Evolutionary conservation across 148 eudicot genomes (phyloP).

Genomic region (Amaranthus cruentus): DNA sequence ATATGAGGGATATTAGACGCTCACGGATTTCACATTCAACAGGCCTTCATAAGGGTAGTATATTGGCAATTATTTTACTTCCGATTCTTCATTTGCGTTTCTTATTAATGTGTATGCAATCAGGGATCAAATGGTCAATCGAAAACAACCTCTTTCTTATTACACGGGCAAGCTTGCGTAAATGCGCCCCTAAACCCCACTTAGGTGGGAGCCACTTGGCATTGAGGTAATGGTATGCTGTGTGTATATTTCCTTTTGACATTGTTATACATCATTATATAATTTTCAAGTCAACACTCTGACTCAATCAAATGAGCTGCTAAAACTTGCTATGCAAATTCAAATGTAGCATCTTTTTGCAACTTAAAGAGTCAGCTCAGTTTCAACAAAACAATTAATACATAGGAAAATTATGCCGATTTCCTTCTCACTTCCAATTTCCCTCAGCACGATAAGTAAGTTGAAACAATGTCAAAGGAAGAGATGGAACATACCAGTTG

Average conservation of each 20-base stretch:
- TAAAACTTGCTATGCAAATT: not conserved
- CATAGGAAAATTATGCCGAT: too few relatives aligned
- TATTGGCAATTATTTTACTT: too few relatives aligned
- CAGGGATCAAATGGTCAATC: not conserved
- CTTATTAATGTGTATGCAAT: not conserved
- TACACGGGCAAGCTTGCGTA: not conserved
- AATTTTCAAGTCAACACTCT: not conserved
- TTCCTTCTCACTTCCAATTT: not conserved
- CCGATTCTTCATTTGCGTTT: too few relatives aligned
- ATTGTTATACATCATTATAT: not conserved
- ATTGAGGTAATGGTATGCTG: not conserved
- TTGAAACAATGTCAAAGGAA: not conserved
- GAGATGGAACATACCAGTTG: conserved; percentile 45
- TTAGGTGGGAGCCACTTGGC: not conserved
- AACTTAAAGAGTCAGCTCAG: not conserved
- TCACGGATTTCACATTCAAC: too few relatives aligned
- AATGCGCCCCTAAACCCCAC: too few relatives aligned
- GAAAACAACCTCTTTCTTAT: not conserved
- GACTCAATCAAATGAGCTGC: not conserved
- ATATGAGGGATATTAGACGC: too few relatives aligned
- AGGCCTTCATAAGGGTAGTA: too few relatives aligned
- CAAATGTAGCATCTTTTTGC: too few relatives aligned
- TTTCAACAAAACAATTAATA: not conserved
- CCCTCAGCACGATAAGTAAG: not conserved
- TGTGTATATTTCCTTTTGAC: not conserved